Percentiles rank a stretch among this genome's conserved stretches.
Evolutionary conservation across 2,329 filamentous ascomycete genomes (phyloP).

Genomic region (Arachnomyces sp.): DNA sequence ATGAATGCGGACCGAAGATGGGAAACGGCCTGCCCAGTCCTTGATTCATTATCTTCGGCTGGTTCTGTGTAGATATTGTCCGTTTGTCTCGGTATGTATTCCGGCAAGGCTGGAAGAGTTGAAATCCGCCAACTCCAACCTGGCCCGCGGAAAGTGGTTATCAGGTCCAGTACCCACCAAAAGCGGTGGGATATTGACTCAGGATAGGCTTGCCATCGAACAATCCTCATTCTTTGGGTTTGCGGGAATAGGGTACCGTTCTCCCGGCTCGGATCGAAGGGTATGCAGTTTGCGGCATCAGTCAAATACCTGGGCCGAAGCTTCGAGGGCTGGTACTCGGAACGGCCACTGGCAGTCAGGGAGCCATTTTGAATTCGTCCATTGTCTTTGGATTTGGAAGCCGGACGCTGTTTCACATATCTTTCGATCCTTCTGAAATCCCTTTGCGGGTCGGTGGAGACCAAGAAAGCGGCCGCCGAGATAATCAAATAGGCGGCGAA

Average conservation of each 20-base stretch:
- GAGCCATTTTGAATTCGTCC: background rate
- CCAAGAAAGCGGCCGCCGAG: constrained; percentile 46
- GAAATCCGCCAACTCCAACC: constrained; percentile 54
- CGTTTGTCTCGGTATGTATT: constrained; percentile 19
- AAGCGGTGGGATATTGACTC: constrained; percentile 44
- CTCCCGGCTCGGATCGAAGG: background rate
- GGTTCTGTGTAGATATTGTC: constrained; percentile 9
- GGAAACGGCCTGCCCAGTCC: constrained; percentile 42
- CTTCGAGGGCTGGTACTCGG: too few relatives aligned
- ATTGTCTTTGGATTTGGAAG: background rate
- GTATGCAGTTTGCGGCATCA: background rate
- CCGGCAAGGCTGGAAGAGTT: constrained; percentile 33
- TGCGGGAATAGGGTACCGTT: background rate
- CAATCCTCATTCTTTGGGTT: constrained; percentile 18
- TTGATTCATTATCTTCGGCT: constrained; percentile 15
- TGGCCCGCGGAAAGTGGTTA: constrained; percentile 52
- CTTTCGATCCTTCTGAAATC: constrained; percentile 52
- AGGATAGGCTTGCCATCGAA: constrained; percentile 51
- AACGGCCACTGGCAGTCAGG: too few relatives aligned
- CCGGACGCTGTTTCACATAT: constrained; percentile 1
- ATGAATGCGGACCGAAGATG: constrained; percentile 31
- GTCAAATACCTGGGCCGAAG: too few relatives aligned
- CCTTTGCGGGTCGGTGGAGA: constrained; percentile 49
- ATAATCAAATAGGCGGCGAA: constrained; percentile 47
- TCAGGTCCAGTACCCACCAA: constrained; percentile 51